Evolutionary conservation across 805 yeast genomes (phyloP), one percentile per base, ranked within the genome.

Genomic region (Myxozyma geophila): DNA sequence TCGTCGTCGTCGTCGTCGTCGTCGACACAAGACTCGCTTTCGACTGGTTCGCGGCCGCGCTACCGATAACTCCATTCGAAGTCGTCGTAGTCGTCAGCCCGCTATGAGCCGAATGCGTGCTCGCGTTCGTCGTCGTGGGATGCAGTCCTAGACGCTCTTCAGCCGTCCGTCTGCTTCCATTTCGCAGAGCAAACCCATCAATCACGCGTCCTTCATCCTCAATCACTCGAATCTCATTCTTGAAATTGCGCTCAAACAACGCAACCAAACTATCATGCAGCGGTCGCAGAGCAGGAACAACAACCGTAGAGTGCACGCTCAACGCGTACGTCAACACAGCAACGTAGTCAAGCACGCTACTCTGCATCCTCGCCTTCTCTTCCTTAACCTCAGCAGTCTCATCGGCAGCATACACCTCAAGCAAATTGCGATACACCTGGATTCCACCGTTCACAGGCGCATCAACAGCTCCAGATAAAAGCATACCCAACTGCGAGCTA

Each of bases 391-490:
- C 67, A 15, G 47, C 60, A 13, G 19, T 12, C n/a, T 33, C 17
- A 36, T 60, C 60, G 36, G 53, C 13, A 23, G 48, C 53, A 46
- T 57, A 56, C n/a, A 48, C 12, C 10, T 61, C 61, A 40, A 89
- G 84, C 73, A 91, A 90, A 1, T 83, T 83, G 60, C 92, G 81
- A 76, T 89, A 91, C 73, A 88, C 91, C 1, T 90, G 89, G 67
- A 91, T 89, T 62, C 97, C 97, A 41, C 97, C 97, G 73, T 91
- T 91, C 6, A 91, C 93, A 2, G 97, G 97, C 0, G 97, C 85
- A 73, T 90, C 96, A 59, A 92, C 92, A 0, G 97, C 89, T 49
- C 97, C 97, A 7, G 75, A 70, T 6, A 74, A 63, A 2, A 69
- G 69, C 60, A 74, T 67, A 46, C 74, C 71, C 47, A 74, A 69